Conservation (phyloP, 257 asterid genomes). For the Penstemon barbatus region DNA sequence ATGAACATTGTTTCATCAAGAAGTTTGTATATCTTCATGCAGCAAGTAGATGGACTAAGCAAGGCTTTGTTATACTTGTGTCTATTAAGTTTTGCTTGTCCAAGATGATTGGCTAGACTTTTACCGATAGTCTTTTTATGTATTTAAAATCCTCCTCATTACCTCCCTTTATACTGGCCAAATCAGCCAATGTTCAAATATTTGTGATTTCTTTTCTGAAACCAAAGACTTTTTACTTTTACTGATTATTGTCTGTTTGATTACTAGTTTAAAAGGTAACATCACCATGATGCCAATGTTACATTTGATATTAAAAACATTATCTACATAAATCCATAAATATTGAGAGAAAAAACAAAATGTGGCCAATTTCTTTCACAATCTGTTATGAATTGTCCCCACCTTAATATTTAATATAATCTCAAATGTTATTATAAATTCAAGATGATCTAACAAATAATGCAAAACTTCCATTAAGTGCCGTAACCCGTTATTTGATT, state of each 20-base stretch:
- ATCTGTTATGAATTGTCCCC: neutral
- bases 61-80: neutral
- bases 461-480: conserved; percentile 16
- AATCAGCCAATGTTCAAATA: neutral
- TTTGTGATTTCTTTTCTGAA: neutral
- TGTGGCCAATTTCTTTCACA: no score
- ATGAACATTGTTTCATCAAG: neutral
- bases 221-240: neutral
- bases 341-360: neutral
- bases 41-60: conserved; percentile 12
- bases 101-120: conserved; percentile 19
- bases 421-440: conserved; percentile 6
- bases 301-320: neutral
- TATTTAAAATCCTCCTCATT: neutral
- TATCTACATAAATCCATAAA: conserved; percentile 4
- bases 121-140: neutral
- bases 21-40: conserved; percentile 24
- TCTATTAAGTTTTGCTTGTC: conserved; percentile 15
- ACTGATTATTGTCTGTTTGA: conserved; percentile 11
- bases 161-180: neutral
- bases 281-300: conserved; percentile 6
- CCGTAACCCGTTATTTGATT: neutral
- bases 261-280: neutral
- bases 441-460: conserved; percentile 12
- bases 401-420: neutral